Evolutionary conservation across 305 asterid genomes (phyloP), one percentile per base, ranked within the genome.

Genomic region (Solanum hybrid): DNA sequence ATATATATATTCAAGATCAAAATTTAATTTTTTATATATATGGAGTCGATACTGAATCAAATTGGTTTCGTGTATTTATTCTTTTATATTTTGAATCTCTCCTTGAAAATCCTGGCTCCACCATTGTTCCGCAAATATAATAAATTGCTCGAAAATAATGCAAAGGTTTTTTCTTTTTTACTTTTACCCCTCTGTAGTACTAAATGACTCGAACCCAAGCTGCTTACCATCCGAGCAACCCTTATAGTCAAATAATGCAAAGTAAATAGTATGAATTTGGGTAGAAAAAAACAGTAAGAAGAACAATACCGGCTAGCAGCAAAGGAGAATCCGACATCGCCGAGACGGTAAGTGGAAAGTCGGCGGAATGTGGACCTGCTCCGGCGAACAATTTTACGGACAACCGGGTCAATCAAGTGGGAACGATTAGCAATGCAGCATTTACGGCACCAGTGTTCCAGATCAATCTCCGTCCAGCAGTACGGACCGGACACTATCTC

Each of bases 401-500:
- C 89, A 0, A 73, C 80, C 29, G 89, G 45, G 36, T 90, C 90
- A 45, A 88, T 87, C 19, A 35, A 35, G 27, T 78, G 34, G 36
- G 64, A 13, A 35, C 56, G 26, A 17, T 69, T 69, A 29, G 86
- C 36, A 42, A 42, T n/a, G 86, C 86, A 78, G 35, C 90, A 42
- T 29, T 3, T 34, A 75, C 88, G 88, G 77, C 90, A 88, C 88
- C 91, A 90, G 22, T 38, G 6, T 31, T 88, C 88, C 27, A 90
- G 66, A 78, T 90, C 80, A 31, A 90, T 88, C 19, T 90, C 88
- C 78, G 42, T 40, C 91, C 91, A 90, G 29, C 90, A 90, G 77
- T 80, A 69, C 4, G 88, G 91, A 10, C 88, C 90, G 2, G 87
- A 66, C 17, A 90, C 90, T 5, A 56, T 73, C 88, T 87, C 90